Evolutionary conservation across 225 moss, liverwort and hornwort genomes (phyloP), one percentile per base, ranked within the genome.

Genomic region (Antitrichia curtipendula): DNA sequence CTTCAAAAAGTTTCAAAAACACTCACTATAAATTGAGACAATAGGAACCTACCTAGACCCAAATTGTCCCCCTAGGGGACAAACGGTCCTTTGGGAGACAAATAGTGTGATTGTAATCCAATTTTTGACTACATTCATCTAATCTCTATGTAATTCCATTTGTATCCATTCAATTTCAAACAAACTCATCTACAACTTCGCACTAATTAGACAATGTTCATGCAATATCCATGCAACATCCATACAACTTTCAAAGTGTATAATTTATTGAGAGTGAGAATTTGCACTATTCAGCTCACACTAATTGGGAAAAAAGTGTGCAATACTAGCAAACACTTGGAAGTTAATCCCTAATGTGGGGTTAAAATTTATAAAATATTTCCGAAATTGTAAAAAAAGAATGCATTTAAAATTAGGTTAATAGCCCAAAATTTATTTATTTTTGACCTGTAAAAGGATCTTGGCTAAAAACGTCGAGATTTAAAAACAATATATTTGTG

Each of bases 241-340:
- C n/a, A 66, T 66, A 1, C 12, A 66, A 21, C 21, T 38, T 4
- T 22, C 22, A 66, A 12, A 22, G 1, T 66, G 0, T n/a, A 66
- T 4, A 22, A 1, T n/a, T 66, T 22, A 38, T 0, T 23, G 1
- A 2, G 12, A 68, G 7, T 38, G 4, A 4, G 7, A 38, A 7
- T 68, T 22, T 13, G 5, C 7, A 38, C 22, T 68, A 38, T 38
- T 68, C 7, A 22, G 38, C 2, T 22, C 7, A 36, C 38, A 68
- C 4, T 20, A 36, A 36, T 24, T 40, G 5, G 6, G 23, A 38
- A 68, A 38, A 38, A 4, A 1, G 6, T 38, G 12, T 22, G 2
- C 1, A 68, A 3, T 24, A 40, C 4, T 23, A 7, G 10, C 36
- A 0, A 36, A 21, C 4, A 11, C 6, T 36, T 36, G 11, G 2